These are phyloP conservation scores for Pichia norvegensis DNA, from an alignment of 1,139 yeast genomes.

Conservation along the genomic window DNA sequence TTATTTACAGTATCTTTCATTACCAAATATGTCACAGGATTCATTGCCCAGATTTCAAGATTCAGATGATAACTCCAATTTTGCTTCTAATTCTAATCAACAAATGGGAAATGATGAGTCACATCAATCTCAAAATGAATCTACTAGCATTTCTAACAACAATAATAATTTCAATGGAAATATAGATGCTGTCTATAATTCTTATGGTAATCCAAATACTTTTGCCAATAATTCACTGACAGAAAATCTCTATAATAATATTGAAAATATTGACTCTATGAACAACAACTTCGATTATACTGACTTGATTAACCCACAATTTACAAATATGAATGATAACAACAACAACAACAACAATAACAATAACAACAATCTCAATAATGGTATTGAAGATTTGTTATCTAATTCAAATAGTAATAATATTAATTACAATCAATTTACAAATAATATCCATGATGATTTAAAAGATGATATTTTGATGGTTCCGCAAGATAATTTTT, in stretches of 20 bases:
- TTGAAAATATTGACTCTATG: slow-evolving; percentile 1
- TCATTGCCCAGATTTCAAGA: slow-evolving; percentile 10
- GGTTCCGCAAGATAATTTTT: slow-evolving; percentile 26
- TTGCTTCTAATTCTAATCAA: background rate
- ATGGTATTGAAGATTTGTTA: slow-evolving; percentile 1
- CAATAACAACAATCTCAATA: background rate
- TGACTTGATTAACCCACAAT: slow-evolving; percentile 6
- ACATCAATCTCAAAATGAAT: background rate
- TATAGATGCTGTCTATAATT: slow-evolving; percentile 20
- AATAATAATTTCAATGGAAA: slow-evolving; percentile 3
- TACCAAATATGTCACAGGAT: slow-evolving; percentile 14
- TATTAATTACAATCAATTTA: slow-evolving; percentile 4
- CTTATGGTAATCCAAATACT: slow-evolving; percentile 24
- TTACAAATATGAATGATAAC: background rate
- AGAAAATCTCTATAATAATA: slow-evolving; percentile 3
- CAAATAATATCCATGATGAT: slow-evolving; percentile 8
- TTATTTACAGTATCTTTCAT: slow-evolving; percentile 8
- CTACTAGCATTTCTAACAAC: background rate
- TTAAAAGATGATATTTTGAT: slow-evolving; percentile 23
- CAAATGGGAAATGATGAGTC: background rate
- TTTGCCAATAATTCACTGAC: slow-evolving; percentile 19
- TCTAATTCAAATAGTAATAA: background rate
- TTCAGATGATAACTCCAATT: background rate
- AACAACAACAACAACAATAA: background rate
- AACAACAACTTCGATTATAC: background rate